Base-by-base conservation (phyloP, 2,329 filamentous ascomycete species). In the Aspergillus clavatus region DNA sequence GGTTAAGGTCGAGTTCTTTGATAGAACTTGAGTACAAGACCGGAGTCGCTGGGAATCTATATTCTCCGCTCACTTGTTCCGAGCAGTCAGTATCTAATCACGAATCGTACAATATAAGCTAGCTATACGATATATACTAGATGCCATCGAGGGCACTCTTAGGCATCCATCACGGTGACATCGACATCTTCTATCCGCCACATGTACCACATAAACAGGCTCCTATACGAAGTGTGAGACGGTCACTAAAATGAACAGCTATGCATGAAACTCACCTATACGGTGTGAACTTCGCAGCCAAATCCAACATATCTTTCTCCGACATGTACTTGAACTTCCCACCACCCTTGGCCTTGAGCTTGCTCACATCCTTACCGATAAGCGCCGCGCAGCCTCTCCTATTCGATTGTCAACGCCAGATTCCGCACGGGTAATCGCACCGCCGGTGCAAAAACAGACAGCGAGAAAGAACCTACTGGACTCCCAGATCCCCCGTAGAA, bases 241-340 rank as follows among this genome's bases (percentile, higher is more conserved):
- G n/a, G n/a, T n/a, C n/a, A n/a, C n/a, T n/a, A n/a, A n/a, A n/a
- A n/a, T n/a, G n/a, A n/a, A n/a, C n/a, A n/a, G n/a, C n/a, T n/a
- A 10, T 5, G 11, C 14, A 35, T 14, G 3, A 47, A n/a, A 71
- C 71, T 59, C 68, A 82, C 79, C 82, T 76, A 69, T 95, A 97
- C 3, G 91, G 93, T 46, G 79, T 78, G 66, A 95, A 98, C 61
- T 76, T 81, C 46, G 84, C 86, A 10, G 88, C 83, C 53, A 88
- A 76, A 54, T 89, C 86, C 49, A 85, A 65, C 93, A 98, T 97
- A 49, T 97, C 93, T 63, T 82, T 80, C 71, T 97, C 93, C 27
- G 78, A 80, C 89, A 97, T 95, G 67, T 97, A 98, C 74, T 97
- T 97, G 85, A 89, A 97, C 72, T 97, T 97, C 36, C 87, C 87